Percentiles rank a stretch among this genome's conserved stretches.
Conservation (phyloP, 768 basidiomycete species). For the Lactarius sanguifluus region DNA sequence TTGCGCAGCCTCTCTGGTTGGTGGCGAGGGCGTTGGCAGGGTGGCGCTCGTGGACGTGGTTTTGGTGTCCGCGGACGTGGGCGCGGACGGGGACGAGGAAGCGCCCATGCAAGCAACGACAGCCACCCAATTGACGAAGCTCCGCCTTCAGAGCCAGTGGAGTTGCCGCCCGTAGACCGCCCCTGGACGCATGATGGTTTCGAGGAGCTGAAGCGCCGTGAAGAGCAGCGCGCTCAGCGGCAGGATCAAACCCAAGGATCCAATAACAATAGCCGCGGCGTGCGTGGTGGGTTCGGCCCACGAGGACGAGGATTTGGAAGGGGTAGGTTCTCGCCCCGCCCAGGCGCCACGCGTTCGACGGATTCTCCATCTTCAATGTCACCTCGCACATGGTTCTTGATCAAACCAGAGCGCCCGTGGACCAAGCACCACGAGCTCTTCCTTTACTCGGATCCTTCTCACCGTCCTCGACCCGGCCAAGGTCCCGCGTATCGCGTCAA, state of each 20-base stretch:
- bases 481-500: slow-evolving; percentile 59
- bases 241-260: slow-evolving; percentile 47
- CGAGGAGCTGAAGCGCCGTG: slow-evolving; percentile 79
- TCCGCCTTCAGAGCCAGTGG: slow-evolving; percentile 32
- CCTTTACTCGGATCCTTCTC: slow-evolving; percentile 61
- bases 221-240: slow-evolving; percentile 50
- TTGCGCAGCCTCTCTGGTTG: slow-evolving; percentile 79
- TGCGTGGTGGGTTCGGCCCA: slow-evolving; percentile 42
- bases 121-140: slow-evolving; percentile 29
- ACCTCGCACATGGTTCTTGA: slow-evolving; percentile 56
- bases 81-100: slow-evolving; percentile 18
- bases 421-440: slow-evolving; percentile 80
- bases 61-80: slow-evolving; percentile 59
- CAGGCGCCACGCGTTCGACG: slow-evolving; percentile 32
- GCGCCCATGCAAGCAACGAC: slow-evolving; percentile 26
- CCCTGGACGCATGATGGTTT: slow-evolving; percentile 87
- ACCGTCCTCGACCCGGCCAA: slow-evolving; percentile 58
- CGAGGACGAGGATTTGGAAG: slow-evolving; percentile 45
- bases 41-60: slow-evolving; percentile 62
- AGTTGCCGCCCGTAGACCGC: slow-evolving; percentile 61
- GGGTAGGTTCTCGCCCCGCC: slow-evolving; percentile 37
- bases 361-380: slow-evolving; percentile 41
- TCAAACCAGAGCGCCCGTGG: slow-evolving; percentile 81
- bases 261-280: slow-evolving; percentile 47
- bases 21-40: slow-evolving; percentile 83